A percentile compares a stretch with the other conserved stretches of the same genome.
These are phyloP conservation scores for Dictyostelium discoideum DNA, from an alignment of 78 protist genomes.

Conservation along the genomic window DNA sequence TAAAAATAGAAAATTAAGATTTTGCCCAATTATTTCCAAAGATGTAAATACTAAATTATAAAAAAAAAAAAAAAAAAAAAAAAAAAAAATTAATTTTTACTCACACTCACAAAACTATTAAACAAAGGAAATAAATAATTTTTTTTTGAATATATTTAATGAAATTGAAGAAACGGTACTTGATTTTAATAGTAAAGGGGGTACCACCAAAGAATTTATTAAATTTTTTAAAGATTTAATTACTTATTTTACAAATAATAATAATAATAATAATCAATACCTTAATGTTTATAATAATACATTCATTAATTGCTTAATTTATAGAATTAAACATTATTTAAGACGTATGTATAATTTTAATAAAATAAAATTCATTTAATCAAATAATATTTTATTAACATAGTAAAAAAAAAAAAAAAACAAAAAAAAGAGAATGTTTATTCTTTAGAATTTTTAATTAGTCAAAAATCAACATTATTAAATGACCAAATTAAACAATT, in stretches of 20 bases:
- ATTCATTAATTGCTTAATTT: neutral
- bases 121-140: neutral
- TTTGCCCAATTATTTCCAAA: neutral
- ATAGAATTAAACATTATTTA: neutral
- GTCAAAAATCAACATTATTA: neutral
- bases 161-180: neutral
- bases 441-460: neutral
- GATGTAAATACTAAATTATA: neutral
- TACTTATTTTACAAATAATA: neutral
- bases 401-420: too few species aligned
- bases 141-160: neutral
- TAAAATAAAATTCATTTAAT: neutral
- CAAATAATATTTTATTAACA: too few species aligned
- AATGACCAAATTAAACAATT: neutral
- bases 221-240: neutral
- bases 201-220: neutral
- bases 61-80: neutral
- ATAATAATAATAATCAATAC: neutral
- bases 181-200: neutral
- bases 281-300: neutral
- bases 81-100: neutral
- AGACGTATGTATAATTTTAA: neutral
- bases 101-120: too few species aligned
- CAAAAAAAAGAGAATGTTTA: neutral
- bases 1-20: neutral